These are phyloP conservation scores for Malassezia sympodialis DNA, from an alignment of 1,284 basidiomycete genomes.

Conservation along the genomic window DNA sequence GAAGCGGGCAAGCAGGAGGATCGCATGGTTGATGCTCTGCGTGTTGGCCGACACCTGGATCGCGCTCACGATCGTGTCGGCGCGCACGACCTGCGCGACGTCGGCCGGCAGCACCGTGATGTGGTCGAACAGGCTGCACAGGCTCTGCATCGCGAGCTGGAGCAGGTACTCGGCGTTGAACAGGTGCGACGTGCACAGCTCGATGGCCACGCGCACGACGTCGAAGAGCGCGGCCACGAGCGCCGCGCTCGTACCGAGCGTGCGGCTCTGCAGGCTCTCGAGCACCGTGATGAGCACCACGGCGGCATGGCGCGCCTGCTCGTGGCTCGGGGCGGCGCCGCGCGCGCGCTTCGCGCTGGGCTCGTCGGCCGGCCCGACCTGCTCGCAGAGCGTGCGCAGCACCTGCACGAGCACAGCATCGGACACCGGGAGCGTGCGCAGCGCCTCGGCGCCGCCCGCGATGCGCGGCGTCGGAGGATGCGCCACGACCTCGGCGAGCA, in stretches of 20 bases:
- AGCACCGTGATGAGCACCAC: slow-evolving; percentile 52
- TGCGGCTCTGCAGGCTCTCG: slow-evolving; percentile 61
- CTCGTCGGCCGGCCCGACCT: slow-evolving; percentile 48
- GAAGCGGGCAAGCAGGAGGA: slow-evolving; percentile 76
- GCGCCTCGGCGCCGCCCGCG: slow-evolving; percentile 20
- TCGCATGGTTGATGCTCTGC: slow-evolving; percentile 84
- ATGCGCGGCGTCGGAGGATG: slow-evolving; percentile 21
- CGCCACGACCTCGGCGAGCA: slow-evolving; percentile 48
- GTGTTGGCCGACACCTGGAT: slow-evolving; percentile 63
- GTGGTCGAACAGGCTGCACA: slow-evolving; percentile 56
- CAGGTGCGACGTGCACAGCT: slow-evolving; percentile 50
- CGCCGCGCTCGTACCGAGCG: slow-evolving; percentile 61
- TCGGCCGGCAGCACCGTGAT: slow-evolving; percentile 22
- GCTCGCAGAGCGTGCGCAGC: slow-evolving; percentile 56
- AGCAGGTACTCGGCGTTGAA: slow-evolving; percentile 76
- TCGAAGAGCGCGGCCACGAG: slow-evolving; percentile 67
- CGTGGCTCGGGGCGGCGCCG: slow-evolving; percentile 21
- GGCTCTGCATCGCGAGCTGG: slow-evolving; percentile 67
- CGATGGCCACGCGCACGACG: slow-evolving; percentile 61
- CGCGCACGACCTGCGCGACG: slow-evolving; percentile 29
- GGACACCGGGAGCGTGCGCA: slow-evolving; percentile 29
- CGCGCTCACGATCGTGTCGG: slow-evolving; percentile 36
- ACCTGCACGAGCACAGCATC: slow-evolving; percentile 56
- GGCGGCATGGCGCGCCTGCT: slow-evolving; percentile 22
- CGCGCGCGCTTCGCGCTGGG: slow-evolving; percentile 31